Base-by-base conservation (phyloP, 257 asterid species). In the Gardenia jasminoides region DNA sequence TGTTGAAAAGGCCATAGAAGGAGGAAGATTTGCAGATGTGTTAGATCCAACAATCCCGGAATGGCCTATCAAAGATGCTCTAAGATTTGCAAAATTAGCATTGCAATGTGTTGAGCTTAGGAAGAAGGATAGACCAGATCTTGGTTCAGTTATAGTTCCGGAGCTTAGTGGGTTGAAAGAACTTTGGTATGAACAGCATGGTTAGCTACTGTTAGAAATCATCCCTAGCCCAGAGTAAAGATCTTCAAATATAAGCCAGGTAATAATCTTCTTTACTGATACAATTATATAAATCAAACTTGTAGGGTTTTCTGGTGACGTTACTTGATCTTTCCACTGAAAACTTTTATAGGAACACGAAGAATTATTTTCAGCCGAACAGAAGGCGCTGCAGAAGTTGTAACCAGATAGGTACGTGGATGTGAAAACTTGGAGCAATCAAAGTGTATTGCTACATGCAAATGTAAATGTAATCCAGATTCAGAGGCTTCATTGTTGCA, bases 71-170 rank as follows among this genome's bases (percentile, higher is more conserved):
- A 91, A 93, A 80, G 96, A 88, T 83, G 87, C 91, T 10, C 80
- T 85, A 10, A 44, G 22, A 1, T 87, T 80, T 22, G 97, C 97
- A 0, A 89, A 84, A 59, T 65, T 91, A 83, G 88, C 94, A 9
- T 67, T 93, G 74, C 84, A 80, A 75, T 93, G 97, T 78, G 87
- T 92, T 4, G 93, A 91, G 85, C 83, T 90, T 44, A 87, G 97
- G 77, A 91, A 82, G 83, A 90, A 80, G 81, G 97, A 93, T 71
- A 81, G 97, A 78, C 98, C 98, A 9, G 92, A 88, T 85, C 93
- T 93, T 75, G 85, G 79, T 78, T 78, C 83, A 24, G 92, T 76
- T 1, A 83, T 93, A 36, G 71, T 91, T 75, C 98, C 98, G 0
- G 93, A 93, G 83, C 92, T 93, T 43, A 84, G 78, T 36, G 76